These are phyloP conservation scores for Paraphaeosphaeria minitans DNA, from an alignment of 2,329 filamentous ascomycete species.

Conservation along the genomic window DNA sequence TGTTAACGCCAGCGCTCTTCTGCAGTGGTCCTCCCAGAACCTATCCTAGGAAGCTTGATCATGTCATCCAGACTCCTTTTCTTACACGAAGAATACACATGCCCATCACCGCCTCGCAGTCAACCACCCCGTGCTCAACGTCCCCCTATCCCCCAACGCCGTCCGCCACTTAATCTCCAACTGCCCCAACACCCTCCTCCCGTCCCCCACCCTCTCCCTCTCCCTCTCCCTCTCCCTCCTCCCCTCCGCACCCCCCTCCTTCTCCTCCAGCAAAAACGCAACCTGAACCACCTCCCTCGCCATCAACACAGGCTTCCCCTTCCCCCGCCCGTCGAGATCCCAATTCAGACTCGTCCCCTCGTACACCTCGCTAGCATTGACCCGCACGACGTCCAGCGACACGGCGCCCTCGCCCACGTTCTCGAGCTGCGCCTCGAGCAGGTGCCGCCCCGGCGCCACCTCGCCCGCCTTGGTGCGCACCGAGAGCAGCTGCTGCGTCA, in stretches of 20 bases:
- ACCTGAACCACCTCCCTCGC: slow-evolving; percentile 69
- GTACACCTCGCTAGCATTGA: slow-evolving; percentile 60
- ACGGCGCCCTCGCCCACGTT: slow-evolving; percentile 87
- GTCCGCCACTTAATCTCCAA: slow-evolving; percentile 87
- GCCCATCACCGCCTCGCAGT: slow-evolving; percentile 42
- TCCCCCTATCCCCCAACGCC: slow-evolving; percentile 87
- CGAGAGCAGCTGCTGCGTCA: slow-evolving; percentile 86
- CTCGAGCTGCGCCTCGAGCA: slow-evolving; percentile 92
- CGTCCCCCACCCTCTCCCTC: slow-evolving; percentile 33
- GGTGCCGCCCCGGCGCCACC: slow-evolving; percentile 63
- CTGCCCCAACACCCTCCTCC: slow-evolving; percentile 73
- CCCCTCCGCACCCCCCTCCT: slow-evolving; percentile 50
- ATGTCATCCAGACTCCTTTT: not conserved
- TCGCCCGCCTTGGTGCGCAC: slow-evolving; percentile 87
- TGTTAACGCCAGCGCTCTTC: not conserved
- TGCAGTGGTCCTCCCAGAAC: too few relatives aligned
- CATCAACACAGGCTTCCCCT: slow-evolving; percentile 55
- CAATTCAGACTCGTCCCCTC: slow-evolving; percentile 61
- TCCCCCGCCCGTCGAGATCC: slow-evolving; percentile 50
- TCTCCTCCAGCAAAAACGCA: slow-evolving; percentile 65
- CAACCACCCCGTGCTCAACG: slow-evolving; percentile 83
- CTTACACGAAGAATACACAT: not conserved
- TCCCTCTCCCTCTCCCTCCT: slow-evolving; percentile 50
- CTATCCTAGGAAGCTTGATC: too few relatives aligned
- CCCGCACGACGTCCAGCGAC: slow-evolving; percentile 67